phyloP scores from a whole-genome alignment of 2,329 filamentous ascomycete genomes.

The Diaporthe australafricana region DNA sequence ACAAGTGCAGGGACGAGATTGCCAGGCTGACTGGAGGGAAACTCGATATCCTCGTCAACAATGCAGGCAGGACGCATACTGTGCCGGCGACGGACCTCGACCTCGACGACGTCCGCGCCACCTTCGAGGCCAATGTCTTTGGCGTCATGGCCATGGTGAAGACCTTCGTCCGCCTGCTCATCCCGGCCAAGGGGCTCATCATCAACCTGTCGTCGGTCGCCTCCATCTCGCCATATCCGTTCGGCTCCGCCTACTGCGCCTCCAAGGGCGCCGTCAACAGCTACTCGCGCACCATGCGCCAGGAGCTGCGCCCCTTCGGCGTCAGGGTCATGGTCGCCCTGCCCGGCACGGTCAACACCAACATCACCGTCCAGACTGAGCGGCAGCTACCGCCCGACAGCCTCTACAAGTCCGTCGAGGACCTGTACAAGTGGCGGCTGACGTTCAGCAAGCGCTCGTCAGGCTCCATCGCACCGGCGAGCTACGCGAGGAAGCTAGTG shows the following conservation, averaged over 20 bases:
- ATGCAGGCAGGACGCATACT: conserved; percentile 51
- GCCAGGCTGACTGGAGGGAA: conserved; percentile 60
- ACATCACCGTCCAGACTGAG: conserved; percentile 57
- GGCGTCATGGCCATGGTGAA: conserved; percentile 67
- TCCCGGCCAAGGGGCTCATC: conserved; percentile 62
- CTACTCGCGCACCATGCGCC: conserved; percentile 65
- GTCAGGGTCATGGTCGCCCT: conserved; percentile 69
- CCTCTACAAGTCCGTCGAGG: conserved; percentile 56
- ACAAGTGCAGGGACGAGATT: conserved; percentile 59
- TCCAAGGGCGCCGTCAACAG: conserved; percentile 65
- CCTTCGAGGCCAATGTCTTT: conserved; percentile 69
- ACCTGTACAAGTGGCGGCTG: conserved; percentile 36
- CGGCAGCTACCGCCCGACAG: conserved; percentile 57
- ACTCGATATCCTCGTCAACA: conserved; percentile 70
- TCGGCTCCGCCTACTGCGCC: conserved; percentile 65
- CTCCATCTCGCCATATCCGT: conserved; percentile 63
- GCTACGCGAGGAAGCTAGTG: conserved; percentile 30
- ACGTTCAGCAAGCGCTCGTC: conserved; percentile 31
- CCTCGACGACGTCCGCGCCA: conserved; percentile 62
- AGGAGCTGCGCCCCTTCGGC: conserved; percentile 64
- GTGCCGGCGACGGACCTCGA: conserved; percentile 49
- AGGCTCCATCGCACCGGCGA: conserved; percentile 19
- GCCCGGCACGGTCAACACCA: conserved; percentile 64
- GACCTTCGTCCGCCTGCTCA: conserved; percentile 61
- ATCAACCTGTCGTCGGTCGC: conserved; percentile 67